Evolutionary conservation across 208 protist species (phyloP), one percentile per base, ranked within the genome.

Genomic region (Baffinella frigidus): DNA sequence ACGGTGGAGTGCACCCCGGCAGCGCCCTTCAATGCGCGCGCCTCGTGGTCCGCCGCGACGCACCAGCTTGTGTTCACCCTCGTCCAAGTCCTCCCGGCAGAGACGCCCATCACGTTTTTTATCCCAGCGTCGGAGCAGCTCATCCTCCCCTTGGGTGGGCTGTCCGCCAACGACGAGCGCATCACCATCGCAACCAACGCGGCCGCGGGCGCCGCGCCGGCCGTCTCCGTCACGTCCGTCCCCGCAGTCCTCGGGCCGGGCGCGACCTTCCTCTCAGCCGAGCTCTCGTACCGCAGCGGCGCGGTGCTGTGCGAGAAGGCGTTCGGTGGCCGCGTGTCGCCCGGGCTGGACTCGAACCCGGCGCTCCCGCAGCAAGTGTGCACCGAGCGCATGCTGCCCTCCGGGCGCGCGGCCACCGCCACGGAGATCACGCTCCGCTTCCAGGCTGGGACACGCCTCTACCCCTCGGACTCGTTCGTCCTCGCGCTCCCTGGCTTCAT

Each of bases 401-500:
- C 39, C 30, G 77, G 77, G 24, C 43, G 77, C n/a, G 27, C 44
- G 24, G 50, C 20, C 30, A 87, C 27, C 33, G 61, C 33, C 39
- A 87, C 77, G 4, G 35, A 20, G 30, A 87, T 87, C 2, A 68
- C 0, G 0, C 61, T 87, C 44, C 30, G 9, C 20, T 45, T 87
- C n/a, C 11, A 17, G 36, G 39, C 77, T 2, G 50, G 20, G 44
- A 87, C 61, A 43, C 30, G 39, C 20, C 44, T 87, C 39, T 87
- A 45, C 38, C 77, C 77, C 0, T 3, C 38, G 24, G 77, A 87
- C 38, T 9, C 24, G 2, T 17, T 87, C 0, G 61, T 30, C 14
- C 44, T 87, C 9, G 17, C 45, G 30, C 44, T 87, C 10, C 27
- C 50, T 67, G 77, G 77, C 14, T 87, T 87, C 77, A 87, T 43